phyloP scores from a whole-genome alignment of 495 filamentous ascomycete genomes.

The Stereocaulon alpinum region DNA sequence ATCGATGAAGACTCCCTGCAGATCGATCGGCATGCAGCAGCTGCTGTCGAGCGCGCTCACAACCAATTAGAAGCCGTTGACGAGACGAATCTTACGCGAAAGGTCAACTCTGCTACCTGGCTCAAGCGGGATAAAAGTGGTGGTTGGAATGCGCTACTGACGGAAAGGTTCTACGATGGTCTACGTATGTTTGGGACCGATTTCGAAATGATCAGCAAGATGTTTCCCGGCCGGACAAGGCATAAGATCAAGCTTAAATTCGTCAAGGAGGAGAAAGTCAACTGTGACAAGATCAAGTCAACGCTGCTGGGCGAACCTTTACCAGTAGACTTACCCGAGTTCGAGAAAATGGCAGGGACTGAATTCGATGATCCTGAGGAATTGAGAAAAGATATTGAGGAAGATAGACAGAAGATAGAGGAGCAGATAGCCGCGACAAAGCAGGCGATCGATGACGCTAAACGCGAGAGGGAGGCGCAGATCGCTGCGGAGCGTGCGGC shows the following conservation, averaged over 20 bases:
- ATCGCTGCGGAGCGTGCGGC: slow-evolving; percentile 30
- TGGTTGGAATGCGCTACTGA: slow-evolving; percentile 66
- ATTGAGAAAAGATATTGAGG: slow-evolving; percentile 53
- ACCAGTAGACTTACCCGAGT: slow-evolving; percentile 54
- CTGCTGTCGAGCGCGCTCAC: slow-evolving; percentile 41
- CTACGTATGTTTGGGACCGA: slow-evolving; percentile 86
- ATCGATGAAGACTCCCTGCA: slow-evolving; percentile 66
- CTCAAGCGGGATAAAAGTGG: slow-evolving; percentile 60
- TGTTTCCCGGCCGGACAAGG: slow-evolving; percentile 68
- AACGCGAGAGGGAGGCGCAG: slow-evolving; percentile 27
- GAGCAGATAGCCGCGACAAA: slow-evolving; percentile 54
- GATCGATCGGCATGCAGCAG: slow-evolving; percentile 67
- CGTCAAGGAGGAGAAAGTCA: slow-evolving; percentile 76
- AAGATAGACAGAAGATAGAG: slow-evolving; percentile 56
- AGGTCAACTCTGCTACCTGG: slow-evolving; percentile 63
- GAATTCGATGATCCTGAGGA: slow-evolving; percentile 44
- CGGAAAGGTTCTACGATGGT: slow-evolving; percentile 75
- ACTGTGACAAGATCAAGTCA: slow-evolving; percentile 56
- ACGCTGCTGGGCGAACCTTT: slow-evolving; percentile 53
- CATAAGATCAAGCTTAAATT: slow-evolving; percentile 87
- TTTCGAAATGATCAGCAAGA: slow-evolving; percentile 73
- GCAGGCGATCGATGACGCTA: slow-evolving; percentile 30
- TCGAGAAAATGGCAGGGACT: slow-evolving; percentile 50
- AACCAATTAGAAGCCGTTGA: slow-evolving; percentile 53
- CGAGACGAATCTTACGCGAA: slow-evolving; percentile 74